Evolutionary conservation across 768 basidiomycete species (phyloP), one percentile per base, ranked within the genome.

Genomic region (Trametes meyenii): DNA sequence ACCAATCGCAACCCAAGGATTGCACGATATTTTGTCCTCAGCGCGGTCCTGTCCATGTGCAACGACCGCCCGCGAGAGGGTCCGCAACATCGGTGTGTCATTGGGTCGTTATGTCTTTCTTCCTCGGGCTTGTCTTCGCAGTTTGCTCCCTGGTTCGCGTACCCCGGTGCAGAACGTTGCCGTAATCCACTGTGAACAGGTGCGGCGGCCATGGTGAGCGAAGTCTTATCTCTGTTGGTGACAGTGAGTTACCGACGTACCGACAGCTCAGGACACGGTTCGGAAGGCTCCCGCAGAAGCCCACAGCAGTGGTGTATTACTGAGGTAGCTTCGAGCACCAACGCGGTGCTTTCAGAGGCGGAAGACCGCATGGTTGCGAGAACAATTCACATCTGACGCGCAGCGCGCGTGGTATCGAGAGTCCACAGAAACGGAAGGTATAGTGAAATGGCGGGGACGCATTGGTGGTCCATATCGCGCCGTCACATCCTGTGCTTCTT

Each of bases 331-430:
- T 14, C 49, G 44, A 36, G 21, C 16, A 33, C n/a, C 6, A 13
- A 35, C 36, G 19, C 44, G 10, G 29, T 44, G 53, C 29, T 16
- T 13, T 19, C 33, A 36, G n/a, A 26, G 38, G 35, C 21, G 21
- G 36, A 19, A 13, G 56, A 50, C 56, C 56, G 48, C 56, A 58
- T 58, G 56, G 56, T 17, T n/a, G 56, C 56, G 56, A 50, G 56
- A 57, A 3, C 1, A 11, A 21, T 43, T 58, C 56, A 29, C 56
- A 58, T 50, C 56, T 10, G 13, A 38, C 10, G 17, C 10, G 16
- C 39, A 42, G 48, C 39, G 39, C 36, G 48, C 49, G 56, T 50
- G 49, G 38, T 39, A 35, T 10, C 39, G 39, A 40, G 12, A n/a
- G 13, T 50, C 56, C 56, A 26, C 24, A 11, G 43, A 40, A 58